A percentile compares a stretch with the other conserved stretches of the same genome.
Evolutionary conservation across 2,329 filamentous ascomycete genomes (phyloP).

Genomic region (Chaetomiaceae sp.): DNA sequence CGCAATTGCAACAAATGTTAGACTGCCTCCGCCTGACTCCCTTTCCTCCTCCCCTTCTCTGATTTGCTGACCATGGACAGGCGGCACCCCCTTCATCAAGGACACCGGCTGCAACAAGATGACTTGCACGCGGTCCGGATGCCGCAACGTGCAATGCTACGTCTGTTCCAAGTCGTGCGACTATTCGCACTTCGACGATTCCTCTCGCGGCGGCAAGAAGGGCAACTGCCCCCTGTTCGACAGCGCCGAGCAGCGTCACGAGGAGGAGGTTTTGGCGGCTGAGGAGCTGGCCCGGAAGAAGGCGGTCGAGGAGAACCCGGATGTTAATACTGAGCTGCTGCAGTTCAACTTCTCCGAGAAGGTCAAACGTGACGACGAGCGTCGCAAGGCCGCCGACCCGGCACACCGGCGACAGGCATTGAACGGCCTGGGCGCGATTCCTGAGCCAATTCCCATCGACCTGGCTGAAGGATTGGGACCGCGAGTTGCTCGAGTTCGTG

Average conservation of each 20-base stretch:
- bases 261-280: conserved; percentile 56
- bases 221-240: conserved; percentile 66
- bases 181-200: conserved; percentile 66
- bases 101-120: conserved; percentile 79
- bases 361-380: conserved; percentile 40
- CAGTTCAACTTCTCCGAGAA: conserved; percentile 52
- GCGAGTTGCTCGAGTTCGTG: too few species aligned
- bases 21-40: conserved; percentile 1
- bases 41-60: background rate
- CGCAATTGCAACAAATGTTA: conserved; percentile 64
- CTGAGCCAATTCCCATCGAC: too few species aligned
- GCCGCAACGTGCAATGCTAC: conserved; percentile 56
- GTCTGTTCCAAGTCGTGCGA: conserved; percentile 61
- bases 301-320: conserved; percentile 53
- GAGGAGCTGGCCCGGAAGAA: conserved; percentile 51
- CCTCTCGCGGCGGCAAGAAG: conserved; percentile 37
- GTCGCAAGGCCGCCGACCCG: conserved; percentile 15
- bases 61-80: conserved; percentile 27
- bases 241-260: conserved; percentile 51
- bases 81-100: conserved; percentile 73
- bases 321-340: conserved; percentile 51
- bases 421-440: too few species aligned
- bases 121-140: conserved; percentile 54
- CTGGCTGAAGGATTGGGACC: too few species aligned
- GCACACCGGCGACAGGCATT: background rate